Conservation (phyloP, 2,329 filamentous ascomycete genomes). For the Colletotrichum tropicicola region DNA sequence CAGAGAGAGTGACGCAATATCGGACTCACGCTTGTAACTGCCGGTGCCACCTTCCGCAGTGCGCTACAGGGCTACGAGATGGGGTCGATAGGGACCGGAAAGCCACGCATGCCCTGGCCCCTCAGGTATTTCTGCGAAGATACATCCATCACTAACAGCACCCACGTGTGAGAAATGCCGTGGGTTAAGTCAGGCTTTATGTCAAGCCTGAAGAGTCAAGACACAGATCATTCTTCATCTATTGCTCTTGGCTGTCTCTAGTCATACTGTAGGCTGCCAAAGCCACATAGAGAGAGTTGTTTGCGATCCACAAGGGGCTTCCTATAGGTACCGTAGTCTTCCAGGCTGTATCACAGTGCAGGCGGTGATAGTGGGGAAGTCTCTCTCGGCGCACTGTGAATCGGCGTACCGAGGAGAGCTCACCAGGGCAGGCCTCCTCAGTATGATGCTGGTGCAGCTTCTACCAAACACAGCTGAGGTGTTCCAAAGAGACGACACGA, state of each 20-base stretch:
- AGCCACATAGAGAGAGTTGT: no score
- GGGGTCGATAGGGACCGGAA: not conserved
- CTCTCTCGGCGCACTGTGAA: constrained; percentile 1
- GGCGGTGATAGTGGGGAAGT: not conserved
- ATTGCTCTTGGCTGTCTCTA: no score
- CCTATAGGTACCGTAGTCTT: no score
- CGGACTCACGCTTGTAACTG: not conserved
- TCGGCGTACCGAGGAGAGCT: not conserved
- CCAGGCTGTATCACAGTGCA: no score
- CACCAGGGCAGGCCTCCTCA: constrained; percentile 15
- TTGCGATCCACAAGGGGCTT: no score
- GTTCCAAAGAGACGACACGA: constrained; percentile 8
- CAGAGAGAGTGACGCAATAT: constrained; percentile 20
- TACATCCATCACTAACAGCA: not conserved
- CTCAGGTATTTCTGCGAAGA: not conserved
- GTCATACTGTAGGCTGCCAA: no score
- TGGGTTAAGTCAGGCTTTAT: no score
- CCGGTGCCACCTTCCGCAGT: not conserved
- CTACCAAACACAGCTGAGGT: not conserved
- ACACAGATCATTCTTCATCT: no score
- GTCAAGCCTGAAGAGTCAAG: no score
- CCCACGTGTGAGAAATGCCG: no score
- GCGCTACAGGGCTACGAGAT: not conserved
- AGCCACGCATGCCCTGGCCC: no score
- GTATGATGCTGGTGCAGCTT: constrained; percentile 2